phyloP scores from a whole-genome alignment of 257 asterid species.

The Nicotiana paniculata region DNA sequence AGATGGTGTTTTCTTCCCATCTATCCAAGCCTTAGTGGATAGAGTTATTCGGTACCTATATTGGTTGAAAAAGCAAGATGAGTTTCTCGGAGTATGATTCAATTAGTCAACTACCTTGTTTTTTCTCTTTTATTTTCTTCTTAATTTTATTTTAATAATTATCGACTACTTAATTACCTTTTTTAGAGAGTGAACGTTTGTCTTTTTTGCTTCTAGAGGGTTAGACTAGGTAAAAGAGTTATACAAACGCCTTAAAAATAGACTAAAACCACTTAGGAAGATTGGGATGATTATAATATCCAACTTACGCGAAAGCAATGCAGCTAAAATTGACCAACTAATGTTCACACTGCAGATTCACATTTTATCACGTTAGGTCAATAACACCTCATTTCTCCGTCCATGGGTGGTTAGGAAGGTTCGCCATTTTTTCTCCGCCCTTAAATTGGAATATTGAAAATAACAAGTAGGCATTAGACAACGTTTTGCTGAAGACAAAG shows the following conservation, averaged over 20 bases:
- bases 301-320: not conserved
- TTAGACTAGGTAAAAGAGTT: not conserved
- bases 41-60: too few relatives aligned
- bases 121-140: not conserved
- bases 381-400: not conserved
- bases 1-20: too few relatives aligned
- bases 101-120: not conserved
- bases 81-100: not conserved
- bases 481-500: not conserved
- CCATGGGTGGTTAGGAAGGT: not conserved
- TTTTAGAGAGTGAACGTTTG: not conserved
- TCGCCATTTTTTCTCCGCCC: constrained; percentile 5
- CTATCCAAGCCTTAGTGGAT: too few relatives aligned
- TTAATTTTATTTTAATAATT: too few relatives aligned
- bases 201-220: not conserved
- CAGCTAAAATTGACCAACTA: not conserved
- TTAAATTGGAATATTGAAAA: not conserved
- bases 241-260: not conserved
- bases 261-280: not conserved
- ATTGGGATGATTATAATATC: not conserved
- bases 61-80: too few relatives aligned
- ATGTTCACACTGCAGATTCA: not conserved
- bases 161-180: too few relatives aligned
- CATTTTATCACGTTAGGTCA: not conserved
- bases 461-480: not conserved